Conservation (phyloP, 345 rosid species). For the Bruguiera gymnorhiza region DNA sequence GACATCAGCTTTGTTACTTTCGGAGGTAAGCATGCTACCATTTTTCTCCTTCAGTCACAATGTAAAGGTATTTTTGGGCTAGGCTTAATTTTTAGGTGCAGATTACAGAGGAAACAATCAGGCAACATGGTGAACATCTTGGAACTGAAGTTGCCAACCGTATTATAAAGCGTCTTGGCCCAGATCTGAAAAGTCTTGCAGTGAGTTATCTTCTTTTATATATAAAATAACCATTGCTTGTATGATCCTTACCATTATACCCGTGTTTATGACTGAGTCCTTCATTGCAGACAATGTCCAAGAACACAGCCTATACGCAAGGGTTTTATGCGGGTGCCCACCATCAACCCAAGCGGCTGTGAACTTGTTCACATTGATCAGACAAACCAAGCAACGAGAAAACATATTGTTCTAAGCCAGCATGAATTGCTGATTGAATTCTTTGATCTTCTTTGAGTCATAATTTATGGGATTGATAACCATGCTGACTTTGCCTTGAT, state of each 20-base stretch:
- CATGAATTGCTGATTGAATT: too few relatives aligned
- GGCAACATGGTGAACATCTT: constrained; percentile 44
- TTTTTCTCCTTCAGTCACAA: constrained; percentile 1
- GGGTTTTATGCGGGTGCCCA: constrained; percentile 69
- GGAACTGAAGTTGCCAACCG: constrained; percentile 45
- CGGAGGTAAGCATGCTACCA: constrained; percentile 40
- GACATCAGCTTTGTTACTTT: constrained; percentile 52
- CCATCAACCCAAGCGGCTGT: constrained; percentile 31
- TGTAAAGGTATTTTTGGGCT: not conserved
- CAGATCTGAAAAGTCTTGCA: constrained; percentile 62
- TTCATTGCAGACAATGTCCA: constrained; percentile 61
- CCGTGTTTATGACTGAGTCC: not conserved
- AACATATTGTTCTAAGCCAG: too few relatives aligned
- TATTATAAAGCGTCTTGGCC: constrained; percentile 43
- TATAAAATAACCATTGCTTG: not conserved
- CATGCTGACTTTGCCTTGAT: too few relatives aligned
- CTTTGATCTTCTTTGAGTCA: too few relatives aligned
- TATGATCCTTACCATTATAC: constrained; percentile 4
- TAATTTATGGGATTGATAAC: too few relatives aligned
- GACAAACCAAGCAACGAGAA: not conserved
- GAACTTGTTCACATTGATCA: not conserved
- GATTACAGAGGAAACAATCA: constrained; percentile 43
- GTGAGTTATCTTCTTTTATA: constrained; percentile 37
- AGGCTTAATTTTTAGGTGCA: constrained; percentile 20
- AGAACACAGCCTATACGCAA: constrained; percentile 76